Base-by-base conservation (phyloP, 169 alveolate species). In the Cryptosporidium baileyi region DNA sequence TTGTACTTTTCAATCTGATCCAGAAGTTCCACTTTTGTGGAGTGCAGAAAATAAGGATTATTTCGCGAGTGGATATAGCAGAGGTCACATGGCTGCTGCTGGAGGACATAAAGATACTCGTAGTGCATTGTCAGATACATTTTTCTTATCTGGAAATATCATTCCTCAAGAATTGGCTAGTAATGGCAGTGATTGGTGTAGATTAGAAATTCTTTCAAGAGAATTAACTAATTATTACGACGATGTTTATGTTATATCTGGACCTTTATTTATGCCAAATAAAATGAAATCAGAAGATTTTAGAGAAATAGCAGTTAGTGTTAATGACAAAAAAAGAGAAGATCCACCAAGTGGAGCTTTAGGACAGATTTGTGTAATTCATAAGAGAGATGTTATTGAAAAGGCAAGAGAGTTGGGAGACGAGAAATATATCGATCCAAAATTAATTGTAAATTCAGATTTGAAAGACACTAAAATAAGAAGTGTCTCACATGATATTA, bases 161-260 rank as follows among this genome's bases (percentile, higher is more conserved):
- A 54, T 81, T 3, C 89, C 89, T 3, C 89, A 81, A 51, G 82
- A 81, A 19, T 44, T 81, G 11, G 40, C 85, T 24, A 81, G 57
- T 45, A 81, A 81, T 60, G 89, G 89, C 7, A 60, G 80, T n/a
- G 89, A 81, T 61, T 81, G 89, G 89, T 61, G 57, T 32, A 59
- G 89, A 32, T 28, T 81, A 24, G 89, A 81, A 40, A 54, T 43
- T 17, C 45, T 62, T 44, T 65, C 79, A 22, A 40, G 67, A 81
- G 32, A 67, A 9, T 51, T 63, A 6, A 44, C 89, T 2, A 51
- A 81, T 28, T 81, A 60, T 26, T 57, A 81, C 19, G 63, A 81
- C 9, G 89, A 57, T 63, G 89, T 81, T 3, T 81, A 81, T 62
- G 74, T 81, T n/a, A 82, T 81, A 45, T 81, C 89, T 28, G 89